phyloP scores from a whole-genome alignment of 306 rosid species.

The Canavalia ensiformis region DNA sequence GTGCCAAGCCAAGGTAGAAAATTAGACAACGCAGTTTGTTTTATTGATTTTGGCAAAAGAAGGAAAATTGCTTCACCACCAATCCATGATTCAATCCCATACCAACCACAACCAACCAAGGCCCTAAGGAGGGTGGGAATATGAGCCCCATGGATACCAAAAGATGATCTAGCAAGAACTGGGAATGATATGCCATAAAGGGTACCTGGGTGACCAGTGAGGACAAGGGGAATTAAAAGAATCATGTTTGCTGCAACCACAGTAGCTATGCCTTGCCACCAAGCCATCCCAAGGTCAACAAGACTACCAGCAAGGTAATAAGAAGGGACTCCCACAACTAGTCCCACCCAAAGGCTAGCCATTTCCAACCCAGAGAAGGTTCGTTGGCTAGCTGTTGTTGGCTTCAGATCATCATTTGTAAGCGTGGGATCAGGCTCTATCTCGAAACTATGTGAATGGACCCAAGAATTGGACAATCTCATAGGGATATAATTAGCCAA shows the following conservation, averaged over 20 bases:
- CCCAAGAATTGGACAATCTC: constrained; percentile 27
- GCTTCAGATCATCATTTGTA: constrained; percentile 79
- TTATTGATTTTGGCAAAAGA: constrained; percentile 68
- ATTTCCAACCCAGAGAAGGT: constrained; percentile 76
- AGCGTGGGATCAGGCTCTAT: constrained; percentile 62
- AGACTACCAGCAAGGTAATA: constrained; percentile 90
- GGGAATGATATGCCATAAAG: constrained; percentile 93
- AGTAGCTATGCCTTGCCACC: constrained; percentile 96
- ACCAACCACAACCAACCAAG: constrained; percentile 96
- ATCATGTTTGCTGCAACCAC: constrained; percentile 75
- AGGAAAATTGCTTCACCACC: constrained; percentile 90
- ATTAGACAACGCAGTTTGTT: constrained; percentile 48
- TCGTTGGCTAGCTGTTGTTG: constrained; percentile 66
- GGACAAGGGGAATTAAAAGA: constrained; percentile 67
- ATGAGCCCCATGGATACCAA: constrained; percentile 89
- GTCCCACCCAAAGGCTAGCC: constrained; percentile 83
- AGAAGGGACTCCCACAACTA: constrained; percentile 91
- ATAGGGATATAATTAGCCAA: background rate
- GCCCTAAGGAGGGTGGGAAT: constrained; percentile 85
- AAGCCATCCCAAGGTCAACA: constrained; percentile 95
- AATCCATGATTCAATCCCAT: constrained; percentile 96
- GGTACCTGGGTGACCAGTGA: constrained; percentile 87
- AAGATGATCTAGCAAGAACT: constrained; percentile 81
- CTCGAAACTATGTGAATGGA: background rate
- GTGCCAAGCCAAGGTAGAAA: constrained; percentile 81